A percentile compares a stretch with the other conserved stretches of the same genome.
Evolutionary conservation across 768 basidiomycete genomes (phyloP).

Genomic region (Tricholoma matsutake): DNA sequence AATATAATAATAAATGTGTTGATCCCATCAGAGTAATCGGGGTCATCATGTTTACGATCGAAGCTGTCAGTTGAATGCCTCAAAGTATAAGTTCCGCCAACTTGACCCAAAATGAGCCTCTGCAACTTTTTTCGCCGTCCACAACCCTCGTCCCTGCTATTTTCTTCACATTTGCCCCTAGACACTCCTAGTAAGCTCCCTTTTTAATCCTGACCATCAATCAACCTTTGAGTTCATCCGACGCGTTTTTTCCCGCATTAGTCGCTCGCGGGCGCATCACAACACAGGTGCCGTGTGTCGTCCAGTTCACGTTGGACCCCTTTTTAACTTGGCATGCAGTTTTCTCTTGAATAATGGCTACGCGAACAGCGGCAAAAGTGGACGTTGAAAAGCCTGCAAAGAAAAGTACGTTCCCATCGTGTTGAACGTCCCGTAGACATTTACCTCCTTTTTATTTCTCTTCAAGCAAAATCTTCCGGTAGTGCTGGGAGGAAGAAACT

Average conservation of each 20-base stretch:
- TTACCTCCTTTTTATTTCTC: constrained; percentile 15
- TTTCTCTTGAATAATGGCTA: constrained; percentile 35
- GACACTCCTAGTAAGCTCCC: constrained; percentile 6
- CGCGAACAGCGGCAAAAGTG: constrained; percentile 38
- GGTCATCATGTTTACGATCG: constrained; percentile 39
- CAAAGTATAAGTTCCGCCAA: constrained; percentile 60
- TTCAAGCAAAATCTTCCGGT: constrained; percentile 48
- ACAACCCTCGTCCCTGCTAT: constrained; percentile 22
- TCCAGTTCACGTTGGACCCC: neutral
- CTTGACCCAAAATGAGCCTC: constrained; percentile 44
- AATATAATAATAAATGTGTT: neutral
- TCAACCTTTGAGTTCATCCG: constrained; percentile 4
- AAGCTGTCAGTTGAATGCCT: constrained; percentile 46
- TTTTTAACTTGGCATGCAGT: neutral
- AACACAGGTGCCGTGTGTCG: neutral
- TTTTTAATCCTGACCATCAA: neutral
- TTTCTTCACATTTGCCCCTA: constrained; percentile 6
- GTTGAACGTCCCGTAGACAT: constrained; percentile 14
- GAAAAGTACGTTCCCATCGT: constrained; percentile 44
- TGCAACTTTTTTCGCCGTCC: constrained; percentile 43
- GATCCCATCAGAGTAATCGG: constrained; percentile 32
- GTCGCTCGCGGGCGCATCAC: neutral
- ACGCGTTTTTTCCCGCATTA: constrained; percentile 20
- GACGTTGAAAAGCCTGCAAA: constrained; percentile 47
- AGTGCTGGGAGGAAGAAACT: constrained; percentile 57